Evolutionary conservation across 2,329 filamentous ascomycete species (phyloP).

Genomic region (Thielaviopsis musarum): DNA sequence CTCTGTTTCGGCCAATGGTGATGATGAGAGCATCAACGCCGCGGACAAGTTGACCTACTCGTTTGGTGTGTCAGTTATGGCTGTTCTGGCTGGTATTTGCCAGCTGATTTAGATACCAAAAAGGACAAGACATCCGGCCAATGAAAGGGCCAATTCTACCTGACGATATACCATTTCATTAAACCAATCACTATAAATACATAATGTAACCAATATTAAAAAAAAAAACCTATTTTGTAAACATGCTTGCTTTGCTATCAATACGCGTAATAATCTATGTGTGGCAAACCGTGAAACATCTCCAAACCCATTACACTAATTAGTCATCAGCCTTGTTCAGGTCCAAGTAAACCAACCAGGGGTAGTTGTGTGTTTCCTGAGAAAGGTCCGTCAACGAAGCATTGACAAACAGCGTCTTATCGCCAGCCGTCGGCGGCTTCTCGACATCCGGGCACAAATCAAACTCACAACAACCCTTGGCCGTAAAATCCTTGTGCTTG

Average conservation of each 20-base stretch:
- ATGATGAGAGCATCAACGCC: neutral
- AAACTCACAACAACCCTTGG: conserved; percentile 21
- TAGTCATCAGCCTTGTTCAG: conserved; percentile 16
- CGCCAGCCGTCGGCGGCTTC: conserved; percentile 18
- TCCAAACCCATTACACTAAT: neutral
- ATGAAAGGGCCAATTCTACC: neutral
- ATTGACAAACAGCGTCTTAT: conserved; percentile 38
- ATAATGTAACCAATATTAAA: neutral
- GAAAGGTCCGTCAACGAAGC: conserved; percentile 32
- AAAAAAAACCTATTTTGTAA: neutral
- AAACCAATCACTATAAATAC: neutral
- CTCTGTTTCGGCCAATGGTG: conserved; percentile 3
- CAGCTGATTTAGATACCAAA: neutral
- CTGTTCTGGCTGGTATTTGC: neutral
- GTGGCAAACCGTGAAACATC: conserved; percentile 9
- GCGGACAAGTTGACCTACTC: neutral
- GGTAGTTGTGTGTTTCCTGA: conserved; percentile 27
- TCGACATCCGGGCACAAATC: conserved; percentile 16
- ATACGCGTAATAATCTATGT: conserved; percentile 12
- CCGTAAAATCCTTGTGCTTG: conserved; percentile 14
- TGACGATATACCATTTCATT: neutral
- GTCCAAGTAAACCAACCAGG: conserved; percentile 36
- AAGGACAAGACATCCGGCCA: neutral
- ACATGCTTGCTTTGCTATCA: neutral
- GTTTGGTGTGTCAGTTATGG: neutral